These are phyloP conservation scores for Suhomyces sp. DNA, from an alignment of 805 yeast species.

Conservation along the genomic window DNA sequence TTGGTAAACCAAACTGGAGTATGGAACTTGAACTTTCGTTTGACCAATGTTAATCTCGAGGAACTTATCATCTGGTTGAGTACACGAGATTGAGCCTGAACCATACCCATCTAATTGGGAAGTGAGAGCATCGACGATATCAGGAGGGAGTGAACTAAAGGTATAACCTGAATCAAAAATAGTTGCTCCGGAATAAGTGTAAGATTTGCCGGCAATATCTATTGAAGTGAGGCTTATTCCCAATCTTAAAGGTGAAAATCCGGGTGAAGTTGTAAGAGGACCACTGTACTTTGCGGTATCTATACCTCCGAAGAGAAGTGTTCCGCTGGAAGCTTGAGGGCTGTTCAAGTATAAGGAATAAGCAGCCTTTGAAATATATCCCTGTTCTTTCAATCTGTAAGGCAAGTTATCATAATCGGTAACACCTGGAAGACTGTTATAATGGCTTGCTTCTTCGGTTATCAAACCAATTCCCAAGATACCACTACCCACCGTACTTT, in stretches of 20 bases:
- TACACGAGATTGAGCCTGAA: slow-evolving; percentile 1
- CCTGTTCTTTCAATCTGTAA: slow-evolving; percentile 9
- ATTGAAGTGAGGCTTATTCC: slow-evolving; percentile 4
- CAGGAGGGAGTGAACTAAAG: slow-evolving; percentile 5
- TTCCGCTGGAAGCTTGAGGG: slow-evolving; percentile 12
- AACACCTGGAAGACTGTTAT: neutral
- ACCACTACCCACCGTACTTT: slow-evolving; percentile 2
- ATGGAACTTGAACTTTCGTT: slow-evolving; percentile 6
- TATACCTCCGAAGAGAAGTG: slow-evolving; percentile 21
- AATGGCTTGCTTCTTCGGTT: slow-evolving; percentile 3
- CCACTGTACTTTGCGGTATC: slow-evolving; percentile 18
- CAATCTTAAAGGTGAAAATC: slow-evolving; percentile 4
- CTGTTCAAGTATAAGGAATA: slow-evolving; percentile 17
- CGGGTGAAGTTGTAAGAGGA: slow-evolving; percentile 1
- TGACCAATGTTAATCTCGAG: slow-evolving; percentile 6
- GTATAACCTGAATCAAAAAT: slow-evolving; percentile 11
- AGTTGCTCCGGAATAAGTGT: slow-evolving; percentile 1
- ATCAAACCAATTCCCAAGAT: slow-evolving; percentile 9
- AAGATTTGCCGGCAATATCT: neutral
- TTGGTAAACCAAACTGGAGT: slow-evolving; percentile 5
- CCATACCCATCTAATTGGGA: neutral
- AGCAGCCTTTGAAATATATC: slow-evolving; percentile 8
- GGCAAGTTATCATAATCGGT: slow-evolving; percentile 12
- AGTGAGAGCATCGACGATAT: slow-evolving; percentile 3
- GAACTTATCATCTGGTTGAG: slow-evolving; percentile 8